Evolutionary conservation across 2,329 filamentous ascomycete genomes (phyloP).

Genomic region (Calonectria pseudoreteaudii): DNA sequence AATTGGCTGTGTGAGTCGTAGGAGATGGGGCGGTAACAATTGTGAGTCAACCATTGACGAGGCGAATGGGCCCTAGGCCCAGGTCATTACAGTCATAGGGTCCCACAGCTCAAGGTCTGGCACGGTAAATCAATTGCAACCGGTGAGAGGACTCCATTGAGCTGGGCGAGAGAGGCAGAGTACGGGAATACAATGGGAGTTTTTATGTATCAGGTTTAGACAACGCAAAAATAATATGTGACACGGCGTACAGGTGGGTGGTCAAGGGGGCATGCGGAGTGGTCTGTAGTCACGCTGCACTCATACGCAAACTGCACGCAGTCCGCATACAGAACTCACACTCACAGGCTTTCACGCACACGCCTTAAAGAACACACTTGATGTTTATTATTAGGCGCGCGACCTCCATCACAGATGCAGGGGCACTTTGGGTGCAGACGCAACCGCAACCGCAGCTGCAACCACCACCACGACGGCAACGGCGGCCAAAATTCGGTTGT

Average conservation of each 20-base stretch:
- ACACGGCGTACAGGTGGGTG: slow-evolving; percentile 1
- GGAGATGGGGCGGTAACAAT: slow-evolving; percentile 23
- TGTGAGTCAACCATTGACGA: slow-evolving; percentile 34
- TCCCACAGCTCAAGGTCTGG: slow-evolving; percentile 35
- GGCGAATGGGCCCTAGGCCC: slow-evolving; percentile 16
- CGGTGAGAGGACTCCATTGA: slow-evolving; percentile 21
- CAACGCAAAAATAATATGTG: background rate
- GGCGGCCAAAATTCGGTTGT: slow-evolving; percentile 28
- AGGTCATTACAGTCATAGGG: slow-evolving; percentile 35
- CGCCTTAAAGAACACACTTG: slow-evolving; percentile 6
- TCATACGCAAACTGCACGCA: slow-evolving; percentile 7
- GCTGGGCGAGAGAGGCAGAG: background rate
- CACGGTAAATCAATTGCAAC: slow-evolving; percentile 25
- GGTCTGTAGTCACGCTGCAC: slow-evolving; percentile 7
- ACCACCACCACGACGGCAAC: slow-evolving; percentile 28
- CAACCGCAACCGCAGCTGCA: slow-evolving; percentile 23
- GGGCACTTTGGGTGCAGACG: slow-evolving; percentile 23
- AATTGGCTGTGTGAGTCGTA: slow-evolving; percentile 12
- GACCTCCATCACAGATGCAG: slow-evolving; percentile 20
- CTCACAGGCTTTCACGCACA: slow-evolving; percentile 12
- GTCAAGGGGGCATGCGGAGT: slow-evolving; percentile 12
- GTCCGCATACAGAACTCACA: slow-evolving; percentile 6
- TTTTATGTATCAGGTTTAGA: slow-evolving; percentile 26
- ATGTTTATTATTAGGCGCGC: slow-evolving; percentile 25
- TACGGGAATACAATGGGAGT: slow-evolving; percentile 1